These are phyloP conservation scores for Citrullus colocynthis DNA, from an alignment of 306 rosid genomes.

Conservation along the genomic window DNA sequence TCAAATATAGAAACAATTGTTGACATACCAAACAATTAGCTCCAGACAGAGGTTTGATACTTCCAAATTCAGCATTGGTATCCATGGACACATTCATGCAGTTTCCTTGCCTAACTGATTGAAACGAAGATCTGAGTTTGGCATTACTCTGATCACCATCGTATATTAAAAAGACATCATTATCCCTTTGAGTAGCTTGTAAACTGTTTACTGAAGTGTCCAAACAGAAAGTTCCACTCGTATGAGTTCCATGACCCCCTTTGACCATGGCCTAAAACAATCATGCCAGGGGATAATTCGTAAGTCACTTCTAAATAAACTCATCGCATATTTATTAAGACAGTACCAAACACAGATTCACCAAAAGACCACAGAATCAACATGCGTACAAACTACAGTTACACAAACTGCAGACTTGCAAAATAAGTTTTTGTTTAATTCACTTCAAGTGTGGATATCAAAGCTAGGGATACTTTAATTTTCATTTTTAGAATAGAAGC, in stretches of 20 bases:
- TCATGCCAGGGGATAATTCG: background rate
- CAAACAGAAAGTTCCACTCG: constrained; percentile 13
- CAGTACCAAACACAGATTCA: background rate
- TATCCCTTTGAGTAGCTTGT: constrained; percentile 17
- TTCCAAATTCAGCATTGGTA: constrained; percentile 19
- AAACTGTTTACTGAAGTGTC: constrained; percentile 13
- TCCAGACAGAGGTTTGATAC: constrained; percentile 2
- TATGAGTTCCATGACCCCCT: constrained; percentile 17
- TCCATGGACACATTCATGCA: constrained; percentile 16
- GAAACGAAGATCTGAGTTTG: constrained; percentile 14
- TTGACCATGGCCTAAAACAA: constrained; percentile 5
- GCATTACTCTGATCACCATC: constrained; percentile 22
- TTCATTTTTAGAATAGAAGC: background rate
- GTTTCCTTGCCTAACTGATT: constrained; percentile 17
- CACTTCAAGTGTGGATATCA: background rate
- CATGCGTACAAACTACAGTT: background rate
- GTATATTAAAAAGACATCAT: background rate
- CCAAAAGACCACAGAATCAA: background rate
- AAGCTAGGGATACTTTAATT: background rate
- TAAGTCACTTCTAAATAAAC: background rate
- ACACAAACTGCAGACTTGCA: too few relatives aligned
- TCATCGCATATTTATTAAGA: background rate
- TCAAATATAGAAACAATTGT: constrained; percentile 1
- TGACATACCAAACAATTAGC: constrained; percentile 21
- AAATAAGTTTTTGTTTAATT: background rate